phyloP scores from a whole-genome alignment of 805 yeast genomes.

The Metschnikowia reukaufii region DNA sequence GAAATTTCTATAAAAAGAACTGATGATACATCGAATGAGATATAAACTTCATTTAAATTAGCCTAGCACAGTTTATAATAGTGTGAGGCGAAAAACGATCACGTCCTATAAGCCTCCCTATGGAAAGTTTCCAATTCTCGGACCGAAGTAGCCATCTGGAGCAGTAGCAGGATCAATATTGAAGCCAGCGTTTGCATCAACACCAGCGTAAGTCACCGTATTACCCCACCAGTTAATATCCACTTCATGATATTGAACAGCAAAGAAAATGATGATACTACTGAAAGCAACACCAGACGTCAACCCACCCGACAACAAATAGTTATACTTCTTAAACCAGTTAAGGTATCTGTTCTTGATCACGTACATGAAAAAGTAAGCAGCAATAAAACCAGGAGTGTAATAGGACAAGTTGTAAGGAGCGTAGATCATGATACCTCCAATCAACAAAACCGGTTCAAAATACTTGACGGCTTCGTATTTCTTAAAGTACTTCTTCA shows the following conservation, averaged over 20 bases:
- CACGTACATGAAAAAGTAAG: constrained; percentile 36
- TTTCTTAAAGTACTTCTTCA: constrained; percentile 41
- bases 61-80: too few species aligned
- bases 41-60: too few species aligned
- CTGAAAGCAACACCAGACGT: constrained; percentile 44
- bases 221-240: constrained; percentile 67
- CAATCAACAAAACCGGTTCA: constrained; percentile 42
- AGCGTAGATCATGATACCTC: constrained; percentile 56
- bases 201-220: constrained; percentile 35
- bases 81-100: too few species aligned
- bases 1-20: too few species aligned
- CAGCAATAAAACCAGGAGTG: constrained; percentile 21
- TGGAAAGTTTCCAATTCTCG: constrained; percentile 22
- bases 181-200: constrained; percentile 26
- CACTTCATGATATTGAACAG: constrained; percentile 22
- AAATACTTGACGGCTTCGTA: constrained; percentile 23
- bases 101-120: too few species aligned
- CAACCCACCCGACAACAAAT: constrained; percentile 44
- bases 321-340: constrained; percentile 46
- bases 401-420: constrained; percentile 42
- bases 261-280: constrained; percentile 38
- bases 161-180: constrained; percentile 13
- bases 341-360: constrained; percentile 41
- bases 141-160: constrained; percentile 40
- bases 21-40: too few species aligned